A percentile compares a stretch with the other conserved stretches of the same genome.
Evolutionary conservation across 169 alveolate genomes (phyloP).

Genomic region (Plasmodium fragile): DNA sequence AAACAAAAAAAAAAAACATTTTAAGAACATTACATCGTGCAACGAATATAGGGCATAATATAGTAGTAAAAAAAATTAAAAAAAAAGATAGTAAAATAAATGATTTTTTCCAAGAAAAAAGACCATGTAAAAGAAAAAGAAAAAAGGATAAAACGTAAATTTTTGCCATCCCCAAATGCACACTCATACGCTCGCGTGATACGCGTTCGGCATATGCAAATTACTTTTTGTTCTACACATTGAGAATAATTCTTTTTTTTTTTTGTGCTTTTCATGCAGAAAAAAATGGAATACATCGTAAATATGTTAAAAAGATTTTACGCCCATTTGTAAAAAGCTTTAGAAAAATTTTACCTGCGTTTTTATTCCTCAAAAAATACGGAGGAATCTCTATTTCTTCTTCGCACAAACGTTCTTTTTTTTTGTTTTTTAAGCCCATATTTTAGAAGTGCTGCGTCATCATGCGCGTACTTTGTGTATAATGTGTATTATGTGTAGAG

Average conservation of each 20-base stretch:
- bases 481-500: neutral
- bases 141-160: neutral
- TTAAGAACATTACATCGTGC: neutral
- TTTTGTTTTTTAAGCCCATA: neutral
- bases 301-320: neutral
- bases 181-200: neutral
- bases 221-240: conserved; percentile 2
- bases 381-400: neutral
- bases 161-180: neutral
- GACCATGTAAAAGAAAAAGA: neutral
- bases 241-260: conserved; percentile 26
- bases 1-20: neutral
- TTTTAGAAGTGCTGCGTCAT: neutral
- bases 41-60: neutral
- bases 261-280: neutral
- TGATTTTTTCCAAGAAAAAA: neutral
- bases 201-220: neutral
- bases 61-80: neutral
- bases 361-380: neutral
- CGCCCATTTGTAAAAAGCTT: neutral
- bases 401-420: neutral
- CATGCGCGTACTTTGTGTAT: neutral
- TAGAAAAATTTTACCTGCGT: neutral
- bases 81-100: neutral
- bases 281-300: neutral